phyloP scores from a whole-genome alignment of 2,329 filamentous ascomycete genomes.

The Ramularia collo-cygni region DNA sequence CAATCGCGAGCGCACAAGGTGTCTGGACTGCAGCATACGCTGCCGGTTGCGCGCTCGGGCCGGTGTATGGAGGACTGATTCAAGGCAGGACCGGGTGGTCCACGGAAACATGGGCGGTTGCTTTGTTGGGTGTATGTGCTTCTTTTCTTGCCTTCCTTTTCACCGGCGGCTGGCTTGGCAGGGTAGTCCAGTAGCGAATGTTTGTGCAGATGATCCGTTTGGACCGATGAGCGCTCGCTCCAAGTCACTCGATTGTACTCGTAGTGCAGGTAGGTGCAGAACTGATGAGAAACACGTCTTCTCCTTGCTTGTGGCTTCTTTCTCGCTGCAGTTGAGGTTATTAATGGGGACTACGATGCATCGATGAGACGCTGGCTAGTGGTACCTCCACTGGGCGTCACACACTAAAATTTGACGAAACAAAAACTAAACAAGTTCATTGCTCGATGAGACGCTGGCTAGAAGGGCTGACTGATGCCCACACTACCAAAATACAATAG shows the following conservation, averaged over 20 bases:
- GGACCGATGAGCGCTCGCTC: neutral
- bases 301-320: no score
- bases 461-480: no score
- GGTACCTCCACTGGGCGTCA: no score
- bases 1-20: slow-evolving; percentile 5
- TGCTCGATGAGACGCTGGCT: no score
- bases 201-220: neutral
- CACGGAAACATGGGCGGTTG: slow-evolving; percentile 1
- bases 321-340: no score
- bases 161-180: neutral
- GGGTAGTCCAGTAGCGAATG: neutral
- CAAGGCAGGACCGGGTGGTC: slow-evolving; percentile 6
- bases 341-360: no score
- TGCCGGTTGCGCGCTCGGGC: slow-evolving; percentile 1
- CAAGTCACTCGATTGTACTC: neutral
- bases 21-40: slow-evolving; percentile 5
- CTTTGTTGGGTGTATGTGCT: slow-evolving; percentile 2
- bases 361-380: no score
- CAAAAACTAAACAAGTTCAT: no score
- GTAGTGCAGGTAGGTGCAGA: no score
- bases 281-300: no score
- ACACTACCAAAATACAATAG: no score
- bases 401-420: no score
- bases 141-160: neutral
- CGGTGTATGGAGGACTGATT: slow-evolving; percentile 5